phyloP scores from a whole-genome alignment of 306 rosid species.

The Rosa multiflora region DNA sequence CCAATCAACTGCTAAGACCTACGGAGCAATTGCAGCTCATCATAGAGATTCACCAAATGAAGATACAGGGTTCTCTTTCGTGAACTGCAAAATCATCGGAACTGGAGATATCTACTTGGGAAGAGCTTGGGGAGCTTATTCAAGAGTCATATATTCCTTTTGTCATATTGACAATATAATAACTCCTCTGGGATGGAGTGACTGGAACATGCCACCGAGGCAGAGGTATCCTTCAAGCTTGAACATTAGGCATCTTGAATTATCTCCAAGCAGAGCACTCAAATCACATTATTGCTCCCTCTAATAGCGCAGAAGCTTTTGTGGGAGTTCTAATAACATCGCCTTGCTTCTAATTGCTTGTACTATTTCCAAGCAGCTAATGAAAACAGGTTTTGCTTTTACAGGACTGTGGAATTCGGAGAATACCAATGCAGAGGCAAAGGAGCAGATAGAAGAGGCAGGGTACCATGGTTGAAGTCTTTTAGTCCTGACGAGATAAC shows the following conservation, averaged over 20 bases:
- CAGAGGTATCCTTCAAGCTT: conserved; percentile 39
- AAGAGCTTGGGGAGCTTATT: conserved; percentile 87
- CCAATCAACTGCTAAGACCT: conserved; percentile 47
- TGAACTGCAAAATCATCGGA: conserved; percentile 62
- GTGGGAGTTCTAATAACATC: background rate
- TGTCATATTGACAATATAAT: conserved; percentile 59
- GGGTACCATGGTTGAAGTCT: conserved; percentile 77
- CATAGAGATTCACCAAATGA: conserved; percentile 53
- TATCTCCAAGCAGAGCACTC: background rate
- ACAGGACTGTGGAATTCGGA: conserved; percentile 82
- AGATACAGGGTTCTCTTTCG: conserved; percentile 75
- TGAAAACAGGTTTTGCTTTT: conserved; percentile 4
- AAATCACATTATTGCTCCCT: background rate
- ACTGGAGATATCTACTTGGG: conserved; percentile 63
- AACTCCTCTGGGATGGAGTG: conserved; percentile 69
- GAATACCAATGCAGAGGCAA: conserved; percentile 62
- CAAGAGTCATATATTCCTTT: conserved; percentile 67
- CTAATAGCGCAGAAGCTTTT: background rate
- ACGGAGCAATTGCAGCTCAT: conserved; percentile 92
- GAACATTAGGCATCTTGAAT: conserved; percentile 7
- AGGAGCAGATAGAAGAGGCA: conserved; percentile 54
- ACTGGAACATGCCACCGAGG: conserved; percentile 74
- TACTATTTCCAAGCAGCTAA: background rate
- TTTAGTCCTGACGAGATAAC: conserved; percentile 49
- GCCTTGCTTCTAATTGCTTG: background rate